Evolutionary conservation across 1,284 basidiomycete species (phyloP), one percentile per base, ranked within the genome.

Genomic region (Pseudozyma sp.): DNA sequence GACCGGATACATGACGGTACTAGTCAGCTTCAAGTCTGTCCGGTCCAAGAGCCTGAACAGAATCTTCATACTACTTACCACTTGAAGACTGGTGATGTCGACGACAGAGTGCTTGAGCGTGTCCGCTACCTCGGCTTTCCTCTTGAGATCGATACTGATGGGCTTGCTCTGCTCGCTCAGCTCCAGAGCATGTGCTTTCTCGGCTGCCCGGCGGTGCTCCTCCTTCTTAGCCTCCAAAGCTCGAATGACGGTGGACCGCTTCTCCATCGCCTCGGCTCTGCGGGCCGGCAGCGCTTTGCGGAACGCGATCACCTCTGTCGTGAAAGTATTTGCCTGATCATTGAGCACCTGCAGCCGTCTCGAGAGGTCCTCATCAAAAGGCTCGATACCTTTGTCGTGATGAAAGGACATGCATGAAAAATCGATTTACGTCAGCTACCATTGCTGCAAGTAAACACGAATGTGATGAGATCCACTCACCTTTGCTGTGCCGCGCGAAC

Each of bases 321-420:
- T 73, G 31, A 73, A 35, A 3, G 54, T 67, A 29, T 73, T 67
- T 4, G 70, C 60, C 14, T 73, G 64, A 13, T 73, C 65, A 37
- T 67, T 67, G n/a, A 73, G 47, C 4, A 59, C 51, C 30, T 73
- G 70, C 1, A 73, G 31, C 8, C 57, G 50, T 24, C 70, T 49
- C 7, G 70, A 73, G n/a, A 73, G 65, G 31, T 64, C 60, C 37
- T 73, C 70, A 24, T 73, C 65, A 52, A 73, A 73, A 31, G 70
- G 70, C 39, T 73, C 70, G 40, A 73, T 35, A 2, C 64, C 69
- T 67, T 51, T 30, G 6, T 35, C n/a, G 10, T 34, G 19, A 52
- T 24, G 35, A 9, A 34, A n/a, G 5, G 16, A 30, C 53, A 39
- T 24, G 33, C 14, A 33, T 6, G 16, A 42, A 17, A 42, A 7